Base-by-base conservation (phyloP, 179 eudicot species). In the Carnegiea gigantea region DNA sequence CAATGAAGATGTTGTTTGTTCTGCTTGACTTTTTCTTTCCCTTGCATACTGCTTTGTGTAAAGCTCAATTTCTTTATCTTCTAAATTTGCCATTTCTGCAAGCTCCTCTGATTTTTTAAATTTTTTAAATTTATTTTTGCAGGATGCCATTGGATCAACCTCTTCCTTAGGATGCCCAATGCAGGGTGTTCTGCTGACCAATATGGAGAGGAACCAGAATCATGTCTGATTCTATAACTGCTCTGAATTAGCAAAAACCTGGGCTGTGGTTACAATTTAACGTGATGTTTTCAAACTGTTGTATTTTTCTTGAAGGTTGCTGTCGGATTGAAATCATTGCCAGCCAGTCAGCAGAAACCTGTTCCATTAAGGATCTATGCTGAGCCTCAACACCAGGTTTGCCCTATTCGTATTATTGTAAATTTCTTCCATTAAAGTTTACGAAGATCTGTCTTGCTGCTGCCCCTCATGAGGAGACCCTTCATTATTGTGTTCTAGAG, bases 141-240 rank as follows among this genome's bases (percentile, higher is more conserved):
- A 84, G 86, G 83, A 84, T 76, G 70, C 76, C 48, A 65, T 43
- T 70, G 73, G 67, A 33, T 24, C 83, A 54, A 77, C 62, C 36
- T 76, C 80, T 78, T 30, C n/a, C 43, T 36, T 71, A 38, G 24
- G 23, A 38, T 73, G 71, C 54, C 73, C 70, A 46, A 40, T 28
- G 3, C 60, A 1, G 53, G 76, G 9, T 76, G 26, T 38, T 71
- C 20, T 7, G 62, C 77, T 48, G 18, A 54, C 70, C 46, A 18
- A 38, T 65, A 72, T 24, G 33, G 75, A 70, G 59, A 74, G 33
- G 65, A 51, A 62, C 33, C 82, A 51, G 70, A 78, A 75, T 44
- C 79, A 83, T 36, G 85, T 83, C 40, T 38, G 67, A 24, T 18
- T 62, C 53, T 40, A 21, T 23, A 77, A 72, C 62, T 72, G 73